Evolutionary conservation across 805 yeast genomes (phyloP), one percentile per base, ranked within the genome.

Genomic region (Candida rishiriensis): DNA sequence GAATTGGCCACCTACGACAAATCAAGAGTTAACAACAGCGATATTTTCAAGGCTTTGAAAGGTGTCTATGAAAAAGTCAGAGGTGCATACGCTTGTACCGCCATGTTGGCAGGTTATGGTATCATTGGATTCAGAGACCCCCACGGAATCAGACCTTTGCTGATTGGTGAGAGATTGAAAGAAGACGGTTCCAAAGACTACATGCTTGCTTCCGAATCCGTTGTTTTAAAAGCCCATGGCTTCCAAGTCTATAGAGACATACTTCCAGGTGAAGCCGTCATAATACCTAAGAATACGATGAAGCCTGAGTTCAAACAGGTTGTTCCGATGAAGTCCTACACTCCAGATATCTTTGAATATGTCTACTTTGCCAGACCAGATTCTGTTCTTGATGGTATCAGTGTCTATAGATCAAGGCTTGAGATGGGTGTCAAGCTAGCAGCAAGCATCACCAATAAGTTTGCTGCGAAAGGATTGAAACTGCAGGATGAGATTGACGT

Each of bases 341-440:
- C 97, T 13, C 99, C 99, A 8, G 98, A 95, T 69, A 81, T 93
- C 50, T 93, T 93, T 58, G 99, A 93, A 68, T 93, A 90, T 63
- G 99, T 93, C 38, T 93, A 93, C 69, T 93, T 93, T 72, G 98
- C 99, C 14, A 81, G 99, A 63, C 97, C 98, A 0, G 99, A 93
- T 64, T 84, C 95, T 35, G 96, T 93, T 28, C 68, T 90, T 49
- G 99, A 93, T 65, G 99, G 98, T n/a, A 85, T 93, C 38, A 85
- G 96, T 14, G 98, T 93, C 16, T 93, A 93, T 67, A 81, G 90
- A 56, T 83, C 96, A 31, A 82, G 98, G 64, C 75, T 93, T 49
- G 88, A 81, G 51, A 93, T 93, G 99, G 99, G 99, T 57, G 81
- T 76, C 49, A 85, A 85, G 61, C 74, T 93, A 45, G 99, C 98